Evolutionary conservation across 352 stramenopile genomes (phyloP).

Genomic region (Phytophthora cryptogea): DNA sequence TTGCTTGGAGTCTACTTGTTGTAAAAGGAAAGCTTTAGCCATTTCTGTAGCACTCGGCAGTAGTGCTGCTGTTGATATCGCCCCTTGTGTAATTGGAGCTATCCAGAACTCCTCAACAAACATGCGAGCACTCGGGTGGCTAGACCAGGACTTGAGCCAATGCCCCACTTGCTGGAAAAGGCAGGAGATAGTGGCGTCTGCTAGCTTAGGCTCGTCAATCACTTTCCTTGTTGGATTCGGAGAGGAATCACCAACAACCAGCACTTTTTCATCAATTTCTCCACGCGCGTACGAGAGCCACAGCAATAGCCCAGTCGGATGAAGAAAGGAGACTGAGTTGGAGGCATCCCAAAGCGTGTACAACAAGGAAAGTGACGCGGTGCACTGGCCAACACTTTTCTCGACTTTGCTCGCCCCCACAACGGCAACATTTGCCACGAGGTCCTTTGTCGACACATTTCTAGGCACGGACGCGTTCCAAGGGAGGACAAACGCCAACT

Average conservation of each 20-base stretch:
- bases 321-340: constrained; percentile 43
- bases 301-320: constrained; percentile 28
- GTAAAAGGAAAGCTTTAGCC: constrained; percentile 30
- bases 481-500: constrained; percentile 47
- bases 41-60: constrained; percentile 21
- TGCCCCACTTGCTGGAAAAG: constrained; percentile 44
- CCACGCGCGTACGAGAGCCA: constrained; percentile 36
- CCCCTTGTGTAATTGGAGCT: constrained; percentile 21
- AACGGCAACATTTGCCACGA: constrained; percentile 44
- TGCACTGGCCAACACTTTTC: constrained; percentile 33
- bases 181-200: constrained; percentile 34
- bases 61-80: constrained; percentile 4
- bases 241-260: constrained; percentile 7
- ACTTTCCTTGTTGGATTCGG: constrained; percentile 17
- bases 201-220: constrained; percentile 23
- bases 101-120: constrained; percentile 65
- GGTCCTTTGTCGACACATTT: constrained; percentile 24
- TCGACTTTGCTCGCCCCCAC: constrained; percentile 2
- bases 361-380: constrained; percentile 34
- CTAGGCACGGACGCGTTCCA: constrained; percentile 25
- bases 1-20: neutral
- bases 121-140: constrained; percentile 46
- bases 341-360: constrained; percentile 46
- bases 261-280: constrained; percentile 22
- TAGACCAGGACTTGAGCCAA: constrained; percentile 61